Percentiles rank a stretch among this genome's conserved stretches.
Evolutionary conservation across 2,329 filamentous ascomycete genomes (phyloP).

Genomic region (Nectriaceae sp.): DNA sequence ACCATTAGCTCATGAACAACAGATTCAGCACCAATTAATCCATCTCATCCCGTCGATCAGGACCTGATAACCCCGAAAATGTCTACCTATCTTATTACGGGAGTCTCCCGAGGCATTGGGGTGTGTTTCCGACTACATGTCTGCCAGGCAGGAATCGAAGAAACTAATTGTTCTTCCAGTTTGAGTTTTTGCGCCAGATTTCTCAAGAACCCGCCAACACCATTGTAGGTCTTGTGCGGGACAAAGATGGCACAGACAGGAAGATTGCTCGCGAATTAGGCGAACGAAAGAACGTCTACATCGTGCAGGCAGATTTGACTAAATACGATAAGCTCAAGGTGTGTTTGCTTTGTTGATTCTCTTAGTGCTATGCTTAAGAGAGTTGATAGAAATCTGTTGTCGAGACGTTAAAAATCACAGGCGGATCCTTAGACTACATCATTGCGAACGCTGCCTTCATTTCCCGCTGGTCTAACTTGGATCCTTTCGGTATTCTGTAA

Average conservation of each 20-base stretch:
- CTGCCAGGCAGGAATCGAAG: background rate
- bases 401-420: slow-evolving; percentile 35
- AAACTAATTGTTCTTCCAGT: slow-evolving; percentile 5
- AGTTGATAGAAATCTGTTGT: slow-evolving; percentile 16
- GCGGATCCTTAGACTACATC: slow-evolving; percentile 48
- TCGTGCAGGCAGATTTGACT: slow-evolving; percentile 9
- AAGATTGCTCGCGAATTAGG: slow-evolving; percentile 35
- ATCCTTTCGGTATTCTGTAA: slow-evolving; percentile 1
- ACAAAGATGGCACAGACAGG: slow-evolving; percentile 40
- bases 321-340: slow-evolving; percentile 13
- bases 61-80: slow-evolving; percentile 1
- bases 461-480: slow-evolving; percentile 21
- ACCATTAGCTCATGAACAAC: background rate
- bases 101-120: slow-evolving; percentile 13
- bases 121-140: slow-evolving; percentile 1
- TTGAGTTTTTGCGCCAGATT: slow-evolving; percentile 41
- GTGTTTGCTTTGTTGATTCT: background rate
- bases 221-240: slow-evolving; percentile 45
- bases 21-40: background rate
- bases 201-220: slow-evolving; percentile 42
- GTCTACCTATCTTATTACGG: slow-evolving; percentile 15
- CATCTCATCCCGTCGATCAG: background rate
- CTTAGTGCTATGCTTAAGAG: background rate
- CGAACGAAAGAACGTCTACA: slow-evolving; percentile 15
- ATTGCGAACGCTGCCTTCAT: slow-evolving; percentile 51